Base-by-base conservation (phyloP, 805 yeast species). In the Yarrowia deformans region DNA sequence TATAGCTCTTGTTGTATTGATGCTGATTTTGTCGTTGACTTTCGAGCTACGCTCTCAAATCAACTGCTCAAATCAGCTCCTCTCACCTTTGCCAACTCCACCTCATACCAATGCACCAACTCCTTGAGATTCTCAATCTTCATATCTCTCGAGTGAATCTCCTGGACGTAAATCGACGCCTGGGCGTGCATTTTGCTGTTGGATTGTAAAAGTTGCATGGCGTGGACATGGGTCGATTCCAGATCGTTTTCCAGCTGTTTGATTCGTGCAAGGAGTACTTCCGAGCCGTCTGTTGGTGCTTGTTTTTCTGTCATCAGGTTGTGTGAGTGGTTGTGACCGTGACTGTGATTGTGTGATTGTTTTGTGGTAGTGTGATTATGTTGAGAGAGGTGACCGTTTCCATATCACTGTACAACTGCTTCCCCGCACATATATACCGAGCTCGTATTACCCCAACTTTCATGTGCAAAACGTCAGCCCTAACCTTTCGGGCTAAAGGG, bases 41-140 rank as follows among this genome's bases (percentile, higher is more conserved):
- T 29, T 45, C 14, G 9, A 18, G 29, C 48, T 10, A 16, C 1
- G 29, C 13, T 19, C 10, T 9, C 19, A 16, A 8, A 23, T 23
- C 29, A 23, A 23, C 29, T 32, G 1, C 12, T 12, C 14, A 8
- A 10, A 14, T 40, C n/a, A 7, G 45, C 45, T 29, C 9, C n/a
- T 50, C 58, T 54, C 61, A 55, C 45, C 61, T 55, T 55, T 29
- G 61, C 61, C 61, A 55, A 12, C 19, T 55, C 61, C 46, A 55
- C 46, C 61, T 55, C 61, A 34, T 55, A 55, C 61, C 61, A 55
- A 16, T 39, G 46, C 2, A 55, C 61, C 61, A 55, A n/a, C 37
- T 19, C 61, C 61, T 55, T 55, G 6, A 55, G 23, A 13, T 55
- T 14, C 35, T 55, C 61, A 29, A 55, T 55, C 35, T 55, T 55